These are phyloP conservation scores for Phanerochaete carnosa DNA, from an alignment of 768 basidiomycete genomes.

Conservation along the genomic window DNA sequence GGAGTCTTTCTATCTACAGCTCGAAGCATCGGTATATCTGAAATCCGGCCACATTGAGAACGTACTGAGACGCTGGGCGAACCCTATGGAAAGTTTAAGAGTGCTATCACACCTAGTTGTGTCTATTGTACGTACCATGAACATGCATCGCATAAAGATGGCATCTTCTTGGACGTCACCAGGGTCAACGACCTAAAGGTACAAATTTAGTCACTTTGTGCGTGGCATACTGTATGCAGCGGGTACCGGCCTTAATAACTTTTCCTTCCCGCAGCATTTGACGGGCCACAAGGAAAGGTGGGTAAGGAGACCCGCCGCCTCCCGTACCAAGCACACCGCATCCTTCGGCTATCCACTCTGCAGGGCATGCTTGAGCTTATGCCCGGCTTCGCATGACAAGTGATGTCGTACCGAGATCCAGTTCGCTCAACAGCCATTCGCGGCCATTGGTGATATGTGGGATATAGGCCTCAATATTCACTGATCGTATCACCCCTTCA, in stretches of 20 bases:
- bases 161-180: conserved; percentile 40
- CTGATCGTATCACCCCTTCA: background rate
- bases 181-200: conserved; percentile 24
- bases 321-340: conserved; percentile 62
- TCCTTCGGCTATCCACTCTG: conserved; percentile 60
- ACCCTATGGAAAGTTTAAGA: conserved; percentile 11
- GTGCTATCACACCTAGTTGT: too few relatives aligned
- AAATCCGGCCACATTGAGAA: background rate
- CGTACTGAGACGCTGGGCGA: conserved; percentile 25
- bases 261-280: conserved; percentile 50
- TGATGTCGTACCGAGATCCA: conserved; percentile 25
- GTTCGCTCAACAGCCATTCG: conserved; percentile 22
- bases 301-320: conserved; percentile 59
- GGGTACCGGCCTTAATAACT: conserved; percentile 17
- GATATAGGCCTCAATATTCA: conserved; percentile 22
- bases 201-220: too few relatives aligned
- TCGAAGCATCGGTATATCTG: background rate
- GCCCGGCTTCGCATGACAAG: conserved; percentile 27
- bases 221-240: background rate
- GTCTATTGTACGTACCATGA: conserved; percentile 24
- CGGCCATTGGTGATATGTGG: conserved; percentile 16
- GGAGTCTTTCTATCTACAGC: conserved; percentile 21
- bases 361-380: conserved; percentile 30
- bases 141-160: conserved; percentile 22
- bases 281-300: conserved; percentile 45